Evolutionary conservation across 106 monocot genomes (phyloP), one percentile per base, ranked within the genome.

Genomic region (Acorus gramineus): DNA sequence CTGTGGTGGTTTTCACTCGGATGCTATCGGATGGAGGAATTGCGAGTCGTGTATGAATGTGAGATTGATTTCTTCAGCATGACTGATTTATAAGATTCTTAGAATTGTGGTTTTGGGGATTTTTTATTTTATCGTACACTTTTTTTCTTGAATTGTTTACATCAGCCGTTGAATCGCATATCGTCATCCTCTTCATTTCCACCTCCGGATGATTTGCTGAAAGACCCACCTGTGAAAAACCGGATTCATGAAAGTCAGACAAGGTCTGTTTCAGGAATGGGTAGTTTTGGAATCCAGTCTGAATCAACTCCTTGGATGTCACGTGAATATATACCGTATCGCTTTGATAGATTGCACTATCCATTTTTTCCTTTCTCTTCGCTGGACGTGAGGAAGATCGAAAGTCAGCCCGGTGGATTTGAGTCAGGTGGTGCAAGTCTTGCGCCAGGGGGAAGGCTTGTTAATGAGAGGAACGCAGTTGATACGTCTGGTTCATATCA

Each of bases 261-360:
- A 45, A 68, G 75, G 56, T 71, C 80, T 49, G 81, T 85, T 74
- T 72, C 87, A 58, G 87, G 96, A 52, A 87, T 91, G 12, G 90
- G 96, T 90, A 81, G 95, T 50, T 86, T 84, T 73, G 66, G 75
- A 60, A 8, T 80, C 5, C 94, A 86, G 71, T 82, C 95, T 49
- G 91, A 98, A 53, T 78, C 91, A 60, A 90, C 90, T 65, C 90
- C 86, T 53, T 82, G 96, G 5, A 57, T 98, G n/a, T 78, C 90
- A 44, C 87, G 73, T 79, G 96, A 98, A 78, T 90, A 91, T 71
- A 90, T 91, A 64, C 73, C 91, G 28, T 14, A 45, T 58, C 12
- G 4, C 11, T 11, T 46, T 28, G 7, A 6, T 52, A 50, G 50
- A 42, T 60, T 60, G 28, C n/a, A 14, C 52, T 7, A 6, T 51